phyloP scores from a whole-genome alignment of 2,329 filamentous ascomycete genomes.

The Penicillium hesseltinei region DNA sequence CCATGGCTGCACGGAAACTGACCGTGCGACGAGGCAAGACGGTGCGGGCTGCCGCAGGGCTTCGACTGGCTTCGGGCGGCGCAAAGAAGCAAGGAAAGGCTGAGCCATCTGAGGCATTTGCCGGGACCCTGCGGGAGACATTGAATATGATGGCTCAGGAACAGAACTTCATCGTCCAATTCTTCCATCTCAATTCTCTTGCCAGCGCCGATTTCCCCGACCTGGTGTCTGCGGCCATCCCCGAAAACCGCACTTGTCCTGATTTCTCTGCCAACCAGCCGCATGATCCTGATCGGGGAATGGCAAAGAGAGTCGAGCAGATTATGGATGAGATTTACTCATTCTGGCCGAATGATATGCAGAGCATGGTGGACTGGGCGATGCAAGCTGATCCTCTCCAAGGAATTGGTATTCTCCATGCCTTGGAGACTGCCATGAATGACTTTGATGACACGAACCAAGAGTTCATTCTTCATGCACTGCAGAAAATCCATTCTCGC shows the following conservation, averaged over 20 bases:
- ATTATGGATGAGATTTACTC: conserved; percentile 86
- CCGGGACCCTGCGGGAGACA: conserved; percentile 75
- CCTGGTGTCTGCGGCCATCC: conserved; percentile 63
- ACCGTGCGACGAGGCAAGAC: conserved; percentile 95
- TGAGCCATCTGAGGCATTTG: conserved; percentile 77
- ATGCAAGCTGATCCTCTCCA: conserved; percentile 80
- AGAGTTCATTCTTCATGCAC: conserved; percentile 76
- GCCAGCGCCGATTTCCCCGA: conserved; percentile 82
- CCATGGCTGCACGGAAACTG: conserved; percentile 77
- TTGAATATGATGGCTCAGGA: conserved; percentile 83
- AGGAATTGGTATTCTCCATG: conserved; percentile 81
- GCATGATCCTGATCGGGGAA: conserved; percentile 83
- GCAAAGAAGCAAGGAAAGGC: conserved; percentile 61
- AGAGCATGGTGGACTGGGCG: conserved; percentile 80
- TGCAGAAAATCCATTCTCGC: conserved; percentile 75
- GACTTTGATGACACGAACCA: conserved; percentile 88
- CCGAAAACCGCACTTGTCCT: conserved; percentile 66
- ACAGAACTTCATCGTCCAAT: conserved; percentile 95
- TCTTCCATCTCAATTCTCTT: conserved; percentile 90
- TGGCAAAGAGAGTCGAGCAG: conserved; percentile 79
- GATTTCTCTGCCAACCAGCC: conserved; percentile 72
- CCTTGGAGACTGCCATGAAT: conserved; percentile 73
- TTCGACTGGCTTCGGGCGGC: conserved; percentile 48
- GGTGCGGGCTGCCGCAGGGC: conserved; percentile 46
- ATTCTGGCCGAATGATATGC: conserved; percentile 75